phyloP scores from a whole-genome alignment of 75 land plant genomes.

The Adiantum capillusveneris region DNA sequence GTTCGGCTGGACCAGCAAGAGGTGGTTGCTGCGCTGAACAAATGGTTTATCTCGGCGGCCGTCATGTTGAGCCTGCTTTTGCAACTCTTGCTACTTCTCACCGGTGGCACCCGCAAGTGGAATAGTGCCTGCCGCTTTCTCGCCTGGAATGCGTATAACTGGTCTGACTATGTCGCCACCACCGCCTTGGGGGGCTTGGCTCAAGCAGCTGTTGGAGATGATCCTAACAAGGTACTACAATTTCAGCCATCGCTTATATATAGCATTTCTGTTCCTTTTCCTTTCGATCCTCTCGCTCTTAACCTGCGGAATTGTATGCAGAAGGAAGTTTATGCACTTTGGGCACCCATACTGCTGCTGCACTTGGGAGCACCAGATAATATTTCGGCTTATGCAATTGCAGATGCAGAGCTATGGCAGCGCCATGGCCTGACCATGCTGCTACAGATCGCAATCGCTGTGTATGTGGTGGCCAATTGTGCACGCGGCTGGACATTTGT shows the following conservation, averaged over 20 bases:
- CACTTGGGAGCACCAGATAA: constrained; percentile 32
- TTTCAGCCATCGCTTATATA: no score
- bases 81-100: not conserved
- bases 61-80: not conserved
- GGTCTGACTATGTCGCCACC: constrained; percentile 11
- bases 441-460: constrained; percentile 6
- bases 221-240: no score
- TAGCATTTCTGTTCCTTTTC: no score
- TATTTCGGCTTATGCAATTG: constrained; percentile 21
- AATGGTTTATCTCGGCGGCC: not conserved
- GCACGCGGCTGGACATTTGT: not conserved
- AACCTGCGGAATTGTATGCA: no score
- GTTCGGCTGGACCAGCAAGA: not conserved
- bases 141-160: constrained; percentile 12
- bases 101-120: constrained; percentile 1
- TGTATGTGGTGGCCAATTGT: constrained; percentile 3
- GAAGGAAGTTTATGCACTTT: constrained; percentile 8
- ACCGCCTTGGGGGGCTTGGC: constrained; percentile 13
- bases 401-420: constrained; percentile 25
- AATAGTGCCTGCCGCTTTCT: not conserved
- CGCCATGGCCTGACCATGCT: constrained; percentile 14
- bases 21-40: not conserved
- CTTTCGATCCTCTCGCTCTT: no score
- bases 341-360: constrained; percentile 23
- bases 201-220: not conserved